Evolutionary conservation across 169 alveolate genomes (phyloP).

Genomic region (Eimeria praecox): DNA sequence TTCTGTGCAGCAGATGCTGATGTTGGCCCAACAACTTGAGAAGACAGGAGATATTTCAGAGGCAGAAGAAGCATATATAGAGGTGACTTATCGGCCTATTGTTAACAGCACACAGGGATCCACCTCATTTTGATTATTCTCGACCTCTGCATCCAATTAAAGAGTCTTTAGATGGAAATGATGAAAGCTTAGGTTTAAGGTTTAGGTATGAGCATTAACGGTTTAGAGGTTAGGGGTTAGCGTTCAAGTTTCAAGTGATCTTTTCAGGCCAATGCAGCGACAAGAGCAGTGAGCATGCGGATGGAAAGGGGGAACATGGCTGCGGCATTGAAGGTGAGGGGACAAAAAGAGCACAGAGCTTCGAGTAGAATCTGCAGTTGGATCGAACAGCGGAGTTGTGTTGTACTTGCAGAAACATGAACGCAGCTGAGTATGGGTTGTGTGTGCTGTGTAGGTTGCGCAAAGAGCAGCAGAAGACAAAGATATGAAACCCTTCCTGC

Average conservation of each 20-base stretch:
- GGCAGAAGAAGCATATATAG: conserved; percentile 35
- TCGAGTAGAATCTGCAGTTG: no score
- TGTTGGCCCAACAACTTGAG: not conserved
- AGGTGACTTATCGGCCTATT: not conserved
- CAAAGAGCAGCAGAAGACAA: not conserved
- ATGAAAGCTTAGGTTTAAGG: no score
- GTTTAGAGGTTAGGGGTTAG: no score
- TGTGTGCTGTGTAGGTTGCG: not conserved
- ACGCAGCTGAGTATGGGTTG: not conserved
- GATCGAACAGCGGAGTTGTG: not conserved
- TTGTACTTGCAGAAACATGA: not conserved
- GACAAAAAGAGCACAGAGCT: not conserved
- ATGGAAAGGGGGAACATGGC: conserved; percentile 27
- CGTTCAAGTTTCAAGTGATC: not conserved
- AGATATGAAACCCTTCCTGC: conserved; percentile 6
- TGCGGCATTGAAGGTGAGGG: not conserved
- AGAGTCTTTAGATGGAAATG: no score
- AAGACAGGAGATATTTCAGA: not conserved
- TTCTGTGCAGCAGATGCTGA: conserved; percentile 4
- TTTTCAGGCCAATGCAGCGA: conserved; percentile 1
- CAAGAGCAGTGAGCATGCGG: conserved; percentile 15
- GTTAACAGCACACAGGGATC: not conserved
- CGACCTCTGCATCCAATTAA: not conserved
- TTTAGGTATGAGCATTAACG: no score
- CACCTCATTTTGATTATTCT: not conserved